phyloP scores from a whole-genome alignment of 768 basidiomycete genomes.

The Naganishia vishniacii region DNA sequence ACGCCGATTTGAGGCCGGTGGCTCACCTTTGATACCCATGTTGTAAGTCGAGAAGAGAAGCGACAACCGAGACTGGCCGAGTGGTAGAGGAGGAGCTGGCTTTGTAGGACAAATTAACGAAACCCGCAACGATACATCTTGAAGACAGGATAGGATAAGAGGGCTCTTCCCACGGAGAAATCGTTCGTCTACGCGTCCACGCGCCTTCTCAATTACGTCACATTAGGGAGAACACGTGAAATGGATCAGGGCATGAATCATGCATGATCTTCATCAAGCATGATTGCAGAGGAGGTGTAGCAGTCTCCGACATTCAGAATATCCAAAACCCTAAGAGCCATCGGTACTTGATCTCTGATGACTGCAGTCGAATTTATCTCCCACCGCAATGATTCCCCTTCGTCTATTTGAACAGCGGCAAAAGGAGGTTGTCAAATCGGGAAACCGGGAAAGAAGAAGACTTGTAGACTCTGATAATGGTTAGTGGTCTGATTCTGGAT shows the following conservation, averaged over 20 bases:
- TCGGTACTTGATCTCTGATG: too few relatives aligned
- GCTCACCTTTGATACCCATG: constrained; percentile 30
- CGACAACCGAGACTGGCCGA: too few relatives aligned
- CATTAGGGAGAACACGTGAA: constrained; percentile 9
- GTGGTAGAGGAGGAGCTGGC: too few relatives aligned
- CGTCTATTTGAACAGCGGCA: background rate
- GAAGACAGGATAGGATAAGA: too few relatives aligned
- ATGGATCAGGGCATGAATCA: background rate
- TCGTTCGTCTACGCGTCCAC: background rate
- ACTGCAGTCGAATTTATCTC: too few relatives aligned
- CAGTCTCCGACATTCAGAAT: too few relatives aligned
- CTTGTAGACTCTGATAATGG: background rate
- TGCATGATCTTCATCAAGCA: too few relatives aligned
- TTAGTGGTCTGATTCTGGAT: background rate
- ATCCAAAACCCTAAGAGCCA: too few relatives aligned
- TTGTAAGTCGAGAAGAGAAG: background rate
- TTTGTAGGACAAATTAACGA: too few relatives aligned
- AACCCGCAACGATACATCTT: too few relatives aligned
- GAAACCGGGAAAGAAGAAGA: background rate
- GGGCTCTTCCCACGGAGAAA: background rate
- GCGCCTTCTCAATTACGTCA: background rate
- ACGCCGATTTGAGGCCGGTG: too few relatives aligned
- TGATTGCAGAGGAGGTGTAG: too few relatives aligned
- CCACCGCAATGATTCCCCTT: constrained; percentile 9
- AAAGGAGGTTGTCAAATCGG: background rate